These are phyloP conservation scores for Claviceps quebecensis DNA, from an alignment of 2,329 filamentous ascomycete genomes.

Conservation along the genomic window DNA sequence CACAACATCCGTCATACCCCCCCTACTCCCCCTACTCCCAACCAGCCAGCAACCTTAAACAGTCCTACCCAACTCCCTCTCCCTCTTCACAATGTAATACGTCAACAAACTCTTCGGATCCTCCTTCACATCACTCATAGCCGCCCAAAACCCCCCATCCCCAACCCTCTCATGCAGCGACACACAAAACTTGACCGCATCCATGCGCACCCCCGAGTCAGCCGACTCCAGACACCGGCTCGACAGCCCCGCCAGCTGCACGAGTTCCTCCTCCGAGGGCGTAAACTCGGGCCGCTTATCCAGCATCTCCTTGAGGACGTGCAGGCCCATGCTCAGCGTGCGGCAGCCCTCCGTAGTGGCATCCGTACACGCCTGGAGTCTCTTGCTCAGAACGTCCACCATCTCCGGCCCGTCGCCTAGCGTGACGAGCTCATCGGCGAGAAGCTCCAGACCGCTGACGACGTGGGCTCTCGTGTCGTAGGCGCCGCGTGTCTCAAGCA, in stretches of 20 bases:
- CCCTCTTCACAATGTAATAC: conserved; percentile 64
- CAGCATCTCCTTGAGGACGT: conserved; percentile 47
- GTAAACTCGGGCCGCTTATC: conserved; percentile 32
- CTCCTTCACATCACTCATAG: conserved; percentile 49
- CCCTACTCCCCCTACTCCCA: background rate
- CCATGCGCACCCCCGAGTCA: conserved; percentile 54
- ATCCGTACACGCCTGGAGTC: conserved; percentile 29
- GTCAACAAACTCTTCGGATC: conserved; percentile 65
- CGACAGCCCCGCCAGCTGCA: conserved; percentile 34
- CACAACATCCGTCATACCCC: no score
- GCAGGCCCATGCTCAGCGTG: conserved; percentile 47
- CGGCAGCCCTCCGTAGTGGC: conserved; percentile 31
- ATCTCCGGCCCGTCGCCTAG: conserved; percentile 52
- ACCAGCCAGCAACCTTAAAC: background rate
- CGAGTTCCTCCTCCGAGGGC: conserved; percentile 38
- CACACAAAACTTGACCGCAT: conserved; percentile 67
- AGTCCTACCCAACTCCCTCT: conserved; percentile 32
- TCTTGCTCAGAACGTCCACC: conserved; percentile 36
- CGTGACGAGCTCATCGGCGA: conserved; percentile 56
- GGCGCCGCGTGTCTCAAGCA: conserved; percentile 48
- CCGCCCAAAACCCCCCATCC: conserved; percentile 52
- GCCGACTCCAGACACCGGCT: conserved; percentile 44
- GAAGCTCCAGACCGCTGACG: conserved; percentile 57
- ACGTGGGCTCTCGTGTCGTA: conserved; percentile 60
- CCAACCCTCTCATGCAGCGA: conserved; percentile 51